Base-by-base conservation (phyloP, 306 rosid species). In the Abrus pulchellus region DNA sequence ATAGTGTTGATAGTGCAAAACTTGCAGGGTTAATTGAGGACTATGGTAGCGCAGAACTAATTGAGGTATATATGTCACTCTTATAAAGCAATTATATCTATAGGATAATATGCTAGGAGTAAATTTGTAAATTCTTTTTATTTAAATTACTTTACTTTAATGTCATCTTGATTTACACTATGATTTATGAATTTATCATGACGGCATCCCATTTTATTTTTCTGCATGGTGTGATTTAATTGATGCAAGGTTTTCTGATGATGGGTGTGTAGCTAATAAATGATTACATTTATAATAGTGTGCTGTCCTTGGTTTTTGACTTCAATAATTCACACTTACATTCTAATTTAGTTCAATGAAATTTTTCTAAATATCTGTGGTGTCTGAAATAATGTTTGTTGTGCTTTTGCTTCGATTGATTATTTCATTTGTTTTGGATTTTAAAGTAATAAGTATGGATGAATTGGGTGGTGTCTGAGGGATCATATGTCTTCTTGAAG, bases 1-100 rank as follows among this genome's bases (percentile, higher is more conserved):
- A 93, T 27, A 89, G 97, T 76, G 97, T 96, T 68, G 99, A 96
- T 38, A 96, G 99, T 73, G 91, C 99, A 11, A 93, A 89, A 81
- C 99, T 96, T 78, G 97, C 98, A 7, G 99, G 92, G n/a, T 60
- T 96, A 2, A 89, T 96, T 79, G 90, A 96, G 83, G 97, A 92
- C 1, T 78, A 82, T 44, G 97, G 89, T 12, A 89, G 93, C 48
- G 94, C 99, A 1, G 98, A 93, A 83, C 89, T 93, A 14, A 85
- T 93, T 75, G 98, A 95, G 99, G 99, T 95, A 71, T 68, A 48
- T 48, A 8, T 11, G 20, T 20, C 20, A 20, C 20, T 20, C 20
- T 20, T 20, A 20, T 20, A 20, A 20, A 20, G 20, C 20, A 20
- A 20, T 20, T 20, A 20, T 20, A 20, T 20, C 20, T 20, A 20